A percentile compares a stretch with the other conserved stretches of the same genome.
phyloP scores from a whole-genome alignment of 1,284 basidiomycete genomes.

The Baeospora myosura region DNA sequence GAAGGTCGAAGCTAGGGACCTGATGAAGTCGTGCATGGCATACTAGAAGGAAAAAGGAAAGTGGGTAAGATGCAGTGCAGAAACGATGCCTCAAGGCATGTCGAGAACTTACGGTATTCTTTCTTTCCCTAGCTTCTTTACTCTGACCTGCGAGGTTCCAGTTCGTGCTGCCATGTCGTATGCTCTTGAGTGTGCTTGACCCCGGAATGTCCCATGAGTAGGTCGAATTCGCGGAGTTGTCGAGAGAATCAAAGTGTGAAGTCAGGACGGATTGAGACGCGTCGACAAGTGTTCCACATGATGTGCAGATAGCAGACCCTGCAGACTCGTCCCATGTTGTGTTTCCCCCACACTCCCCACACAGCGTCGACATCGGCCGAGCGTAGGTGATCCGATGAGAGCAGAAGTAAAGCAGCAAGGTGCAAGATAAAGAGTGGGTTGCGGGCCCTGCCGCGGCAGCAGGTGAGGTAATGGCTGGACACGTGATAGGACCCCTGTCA shows the following conservation, averaged over 20 bases:
- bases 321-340: constrained; percentile 49
- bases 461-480: too few species aligned
- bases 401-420: too few species aligned
- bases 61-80: constrained; percentile 12
- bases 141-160: constrained; percentile 57
- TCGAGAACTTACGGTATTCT: constrained; percentile 49
- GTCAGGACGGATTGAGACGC: constrained; percentile 51
- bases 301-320: constrained; percentile 53
- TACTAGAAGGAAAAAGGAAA: constrained; percentile 31
- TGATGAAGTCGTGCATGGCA: constrained; percentile 55
- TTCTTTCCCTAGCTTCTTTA: constrained; percentile 51
- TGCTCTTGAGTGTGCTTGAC: constrained; percentile 37
- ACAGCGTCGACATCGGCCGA: constrained; percentile 29
- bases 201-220: constrained; percentile 17
- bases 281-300: constrained; percentile 60
- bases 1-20: constrained; percentile 47
- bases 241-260: constrained; percentile 30
- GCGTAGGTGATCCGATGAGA: too few species aligned
- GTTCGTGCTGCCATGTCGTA: constrained; percentile 29
- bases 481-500: too few species aligned
- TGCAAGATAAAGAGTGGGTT: too few species aligned
- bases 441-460: too few species aligned
- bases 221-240: constrained; percentile 25
- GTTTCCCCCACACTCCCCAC: constrained; percentile 44
- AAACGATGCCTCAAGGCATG: too few species aligned